These are phyloP conservation scores for Apiotrichum gracile DNA, from an alignment of 1,284 basidiomycete genomes.

Conservation along the genomic window DNA sequence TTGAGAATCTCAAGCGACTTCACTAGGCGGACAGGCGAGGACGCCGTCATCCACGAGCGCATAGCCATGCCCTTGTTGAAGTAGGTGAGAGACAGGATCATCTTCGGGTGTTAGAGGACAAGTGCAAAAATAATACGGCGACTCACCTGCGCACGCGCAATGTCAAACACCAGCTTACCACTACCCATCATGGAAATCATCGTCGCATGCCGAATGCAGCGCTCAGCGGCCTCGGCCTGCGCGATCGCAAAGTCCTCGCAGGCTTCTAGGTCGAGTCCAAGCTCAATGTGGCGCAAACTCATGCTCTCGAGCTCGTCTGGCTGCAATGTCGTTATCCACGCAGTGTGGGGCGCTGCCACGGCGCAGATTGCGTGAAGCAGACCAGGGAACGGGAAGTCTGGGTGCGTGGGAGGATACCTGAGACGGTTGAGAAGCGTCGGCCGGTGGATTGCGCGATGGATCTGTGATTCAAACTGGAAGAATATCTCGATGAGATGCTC, in stretches of 20 bases:
- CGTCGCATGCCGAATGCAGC: constrained; percentile 24
- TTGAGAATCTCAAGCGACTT: constrained; percentile 32
- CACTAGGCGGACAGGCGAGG: constrained; percentile 28
- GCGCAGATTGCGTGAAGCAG: constrained; percentile 50
- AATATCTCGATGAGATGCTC: constrained; percentile 45
- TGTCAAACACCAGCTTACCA: constrained; percentile 30
- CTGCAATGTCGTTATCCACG: constrained; percentile 31
- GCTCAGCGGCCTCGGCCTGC: constrained; percentile 32
- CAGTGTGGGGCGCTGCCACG: constrained; percentile 42
- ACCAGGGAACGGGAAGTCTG: constrained; percentile 46
- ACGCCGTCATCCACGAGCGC: constrained; percentile 31
- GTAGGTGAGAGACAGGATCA: constrained; percentile 31
- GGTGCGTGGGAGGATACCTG: constrained; percentile 44
- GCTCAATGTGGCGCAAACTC: constrained; percentile 17
- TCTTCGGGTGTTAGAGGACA: constrained; percentile 8
- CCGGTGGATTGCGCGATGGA: constrained; percentile 44
- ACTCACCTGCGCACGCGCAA: constrained; percentile 33
- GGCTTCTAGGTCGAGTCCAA: constrained; percentile 25
- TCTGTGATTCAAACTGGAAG: constrained; percentile 40
- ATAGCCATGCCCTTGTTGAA: constrained; percentile 32
- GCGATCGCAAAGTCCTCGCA: constrained; percentile 38
- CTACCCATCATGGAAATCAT: constrained; percentile 27
- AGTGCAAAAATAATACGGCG: neutral
- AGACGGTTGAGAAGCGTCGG: constrained; percentile 42
- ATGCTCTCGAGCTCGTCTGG: constrained; percentile 27